Percentiles rank a stretch among this genome's conserved stretches.
Evolutionary conservation across 768 basidiomycete genomes (phyloP).

Genomic region (Exsudoporus frostii): DNA sequence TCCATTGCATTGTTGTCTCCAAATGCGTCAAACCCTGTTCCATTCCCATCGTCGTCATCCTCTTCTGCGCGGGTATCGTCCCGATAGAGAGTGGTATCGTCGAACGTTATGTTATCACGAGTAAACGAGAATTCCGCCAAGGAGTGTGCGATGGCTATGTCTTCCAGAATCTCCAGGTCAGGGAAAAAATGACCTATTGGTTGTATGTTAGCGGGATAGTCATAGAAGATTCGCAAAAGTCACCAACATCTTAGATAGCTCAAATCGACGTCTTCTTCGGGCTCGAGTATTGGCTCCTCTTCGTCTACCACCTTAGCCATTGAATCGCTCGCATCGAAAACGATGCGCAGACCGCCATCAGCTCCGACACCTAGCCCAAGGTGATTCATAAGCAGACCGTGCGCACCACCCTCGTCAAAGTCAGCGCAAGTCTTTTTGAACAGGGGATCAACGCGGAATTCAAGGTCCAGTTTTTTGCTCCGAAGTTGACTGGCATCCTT

Average conservation of each 20-base stretch:
- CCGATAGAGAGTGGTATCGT: conserved; percentile 59
- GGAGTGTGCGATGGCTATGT: conserved; percentile 76
- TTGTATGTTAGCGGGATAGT: conserved; percentile 5
- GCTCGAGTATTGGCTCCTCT: conserved; percentile 60
- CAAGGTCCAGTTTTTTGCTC: conserved; percentile 92
- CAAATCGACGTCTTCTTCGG: conserved; percentile 65
- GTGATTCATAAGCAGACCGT: conserved; percentile 96
- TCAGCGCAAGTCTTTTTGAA: conserved; percentile 98
- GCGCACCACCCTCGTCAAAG: conserved; percentile 97
- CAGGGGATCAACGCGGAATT: conserved; percentile 93
- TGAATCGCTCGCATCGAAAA: conserved; percentile 95
- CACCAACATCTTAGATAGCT: conserved; percentile 57
- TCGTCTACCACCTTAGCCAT: conserved; percentile 77
- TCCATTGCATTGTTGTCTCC: conserved; percentile 34
- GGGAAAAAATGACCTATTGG: conserved; percentile 68
- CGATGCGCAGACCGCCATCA: conserved; percentile 82
- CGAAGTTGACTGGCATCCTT: conserved; percentile 78
- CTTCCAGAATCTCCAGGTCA: conserved; percentile 57
- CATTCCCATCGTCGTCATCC: conserved; percentile 33
- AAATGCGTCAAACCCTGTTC: conserved; percentile 18
- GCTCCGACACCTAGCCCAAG: conserved; percentile 71
- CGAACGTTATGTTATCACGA: conserved; percentile 55
- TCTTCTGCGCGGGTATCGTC: conserved; percentile 45
- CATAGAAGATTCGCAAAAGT: not conserved
- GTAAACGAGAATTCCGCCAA: conserved; percentile 81